Evolutionary conservation across 495 filamentous ascomycete genomes (phyloP), one percentile per base, ranked within the genome.

Genomic region (Podospora anserina): DNA sequence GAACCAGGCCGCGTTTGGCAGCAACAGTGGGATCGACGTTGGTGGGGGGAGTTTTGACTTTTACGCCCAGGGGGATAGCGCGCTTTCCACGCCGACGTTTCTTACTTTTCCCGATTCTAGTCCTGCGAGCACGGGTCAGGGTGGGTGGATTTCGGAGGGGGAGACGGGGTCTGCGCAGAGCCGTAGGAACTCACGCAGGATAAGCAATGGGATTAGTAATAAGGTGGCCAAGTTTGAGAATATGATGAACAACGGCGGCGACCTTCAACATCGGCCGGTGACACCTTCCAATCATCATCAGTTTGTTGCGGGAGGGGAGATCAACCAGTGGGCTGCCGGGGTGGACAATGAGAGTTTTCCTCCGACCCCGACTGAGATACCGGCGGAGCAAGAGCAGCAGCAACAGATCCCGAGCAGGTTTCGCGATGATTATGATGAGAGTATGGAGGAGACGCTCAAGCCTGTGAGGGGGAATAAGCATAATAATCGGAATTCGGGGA

Each of bases 381-480:
- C 83, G 20, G 79, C 82, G 32, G 81, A 82, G 69, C 69, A 73
- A 26, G 44, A 65, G n/a, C 68, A 68, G 5, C 75, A 68, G 27
- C 7, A 11, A 3, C 39, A 49, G 15, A 49, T 49, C 15, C 77
- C 69, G n/a, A 77, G 65, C 69, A 73, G 84, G 44, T 87, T 87
- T 69, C 66, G 80, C 0, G 84, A 83, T 49, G 76, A 71, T 27
- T 86, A 85, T 66, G 84, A 86, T 66, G 83, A 83, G 69, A 86
- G 83, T n/a, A 85, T 85, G 80, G 84, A 86, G 70, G 84, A 85
- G 71, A 87, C 84, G 0, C 79, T 87, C 72, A 87, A 86, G 75
- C 84, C 84, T 4, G 66, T 76, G 11, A 73, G 77, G 69, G 77
- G 66, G 63, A 77, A 70, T 65, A 71, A 62, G 53, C 68, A 44